Conservation (phyloP, 129 eudicot genomes). For the Lactuca sativa region DNA sequence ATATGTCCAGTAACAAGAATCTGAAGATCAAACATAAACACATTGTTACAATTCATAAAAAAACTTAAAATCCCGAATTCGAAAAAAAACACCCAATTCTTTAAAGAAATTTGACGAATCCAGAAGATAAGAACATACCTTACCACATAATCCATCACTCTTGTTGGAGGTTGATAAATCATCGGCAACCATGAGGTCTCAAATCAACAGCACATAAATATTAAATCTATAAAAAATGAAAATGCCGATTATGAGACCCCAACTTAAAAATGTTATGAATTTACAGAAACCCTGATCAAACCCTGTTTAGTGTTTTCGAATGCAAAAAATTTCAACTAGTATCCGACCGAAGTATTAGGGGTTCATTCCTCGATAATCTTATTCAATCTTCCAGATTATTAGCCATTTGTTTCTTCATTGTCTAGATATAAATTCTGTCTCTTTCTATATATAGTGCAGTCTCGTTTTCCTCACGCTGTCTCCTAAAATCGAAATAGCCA, state of each 20-base stretch:
- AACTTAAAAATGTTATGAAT: background rate
- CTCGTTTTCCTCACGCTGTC: constrained; percentile 4
- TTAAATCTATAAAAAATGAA: background rate
- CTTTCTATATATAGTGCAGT: background rate
- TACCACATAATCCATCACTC: constrained; percentile 17
- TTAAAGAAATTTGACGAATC: background rate
- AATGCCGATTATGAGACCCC: constrained; percentile 18
- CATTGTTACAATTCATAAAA: background rate
- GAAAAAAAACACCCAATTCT: background rate
- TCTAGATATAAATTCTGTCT: constrained; percentile 18
- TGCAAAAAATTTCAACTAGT: constrained; percentile 3
- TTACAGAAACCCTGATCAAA: constrained; percentile 27
- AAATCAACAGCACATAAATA: constrained; percentile 8
- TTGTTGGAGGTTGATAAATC: constrained; percentile 26
- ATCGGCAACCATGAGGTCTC: constrained; percentile 28
- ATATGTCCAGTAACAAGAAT: background rate
- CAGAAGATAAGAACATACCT: constrained; percentile 14
- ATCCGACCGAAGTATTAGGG: constrained; percentile 19
- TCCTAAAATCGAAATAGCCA: constrained; percentile 19
- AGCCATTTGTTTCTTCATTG: constrained; percentile 3
- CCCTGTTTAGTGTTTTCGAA: constrained; percentile 11
- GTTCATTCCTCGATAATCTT: background rate
- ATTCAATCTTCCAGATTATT: constrained; percentile 17
- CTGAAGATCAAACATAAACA: background rate
- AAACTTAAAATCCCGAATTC: constrained; percentile 8